Evolutionary conservation across 2,329 filamentous ascomycete species (phyloP), one percentile per base, ranked within the genome.

Genomic region (Diaporthe eres): DNA sequence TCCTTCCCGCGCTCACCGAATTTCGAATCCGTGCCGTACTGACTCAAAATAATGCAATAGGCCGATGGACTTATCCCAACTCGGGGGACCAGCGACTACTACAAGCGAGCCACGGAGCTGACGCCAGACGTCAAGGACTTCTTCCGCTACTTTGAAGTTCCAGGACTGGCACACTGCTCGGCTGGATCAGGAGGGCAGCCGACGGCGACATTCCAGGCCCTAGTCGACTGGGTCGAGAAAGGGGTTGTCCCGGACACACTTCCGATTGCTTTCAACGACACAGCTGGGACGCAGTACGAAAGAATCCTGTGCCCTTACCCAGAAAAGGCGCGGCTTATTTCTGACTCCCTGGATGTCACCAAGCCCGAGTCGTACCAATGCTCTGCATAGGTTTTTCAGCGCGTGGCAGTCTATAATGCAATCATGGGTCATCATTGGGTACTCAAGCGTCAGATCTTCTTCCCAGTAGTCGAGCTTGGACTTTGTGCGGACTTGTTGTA

Each of bases 131-230:
- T 74, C 9, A 71, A 79, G 63, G 72, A 78, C 37, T 84, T 82
- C 77, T 85, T 81, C 71, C 79, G 82, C 19, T 78, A 81, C 44
- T 85, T 82, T 57, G 72, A 78, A 25, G 78, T 81, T 10, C 80
- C 83, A 1, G 83, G 83, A 0, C 47, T 83, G 44, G 77, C 68
- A 2, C 83, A 85, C 76, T 84, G 83, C 77, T 71, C 57, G 15
- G 78, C 78, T 13, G 81, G 82, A 0, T 15, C 44, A 1, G 81
- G 82, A 13, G 79, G 77, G 4, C 71, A 77, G 63, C 81, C 82
- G 8, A 70, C 65, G n/a, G 37, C 65, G 8, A 39, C 51, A 3
- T 70, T 70, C 34, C 22, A 55, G n/a, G 65, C 65, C 13, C 47
- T 70, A 3, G 47, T 53, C 28, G 49, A 53, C 31, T 70, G 65